A percentile compares a stretch with the other conserved stretches of the same genome.
Conservation (phyloP, 306 rosid species). For the Fragaria vesca region DNA sequence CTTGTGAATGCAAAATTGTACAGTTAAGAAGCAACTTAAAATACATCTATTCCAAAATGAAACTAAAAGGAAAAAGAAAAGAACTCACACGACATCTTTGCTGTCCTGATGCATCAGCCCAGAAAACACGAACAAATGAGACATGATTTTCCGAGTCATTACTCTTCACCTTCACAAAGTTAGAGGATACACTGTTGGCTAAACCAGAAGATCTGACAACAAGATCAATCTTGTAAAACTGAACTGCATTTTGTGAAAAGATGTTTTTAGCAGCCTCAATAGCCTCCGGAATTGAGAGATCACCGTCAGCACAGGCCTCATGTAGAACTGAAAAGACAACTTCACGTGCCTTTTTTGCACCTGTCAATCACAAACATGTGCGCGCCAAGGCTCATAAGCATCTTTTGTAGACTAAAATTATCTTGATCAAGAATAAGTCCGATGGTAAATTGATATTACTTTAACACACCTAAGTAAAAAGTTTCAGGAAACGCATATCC, state of each 20-base stretch:
- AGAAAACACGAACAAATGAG: slow-evolving; percentile 70
- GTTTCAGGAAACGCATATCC: slow-evolving; percentile 82
- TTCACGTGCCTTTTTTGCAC: slow-evolving; percentile 80
- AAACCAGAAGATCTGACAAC: slow-evolving; percentile 25
- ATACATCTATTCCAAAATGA: background rate
- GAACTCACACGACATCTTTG: slow-evolving; percentile 88
- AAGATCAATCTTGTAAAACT: slow-evolving; percentile 57
- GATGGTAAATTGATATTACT: background rate
- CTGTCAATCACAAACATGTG: slow-evolving; percentile 33
- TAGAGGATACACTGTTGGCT: slow-evolving; percentile 21
- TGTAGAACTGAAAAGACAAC: slow-evolving; percentile 66
- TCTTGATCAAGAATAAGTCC: background rate
- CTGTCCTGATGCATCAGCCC: slow-evolving; percentile 88
- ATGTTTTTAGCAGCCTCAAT: slow-evolving; percentile 75
- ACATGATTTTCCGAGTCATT: slow-evolving; percentile 35
- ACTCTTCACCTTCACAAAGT: slow-evolving; percentile 31
- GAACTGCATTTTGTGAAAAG: slow-evolving; percentile 65
- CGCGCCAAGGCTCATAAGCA: background rate
- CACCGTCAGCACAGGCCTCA: slow-evolving; percentile 76
- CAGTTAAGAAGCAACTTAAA: background rate
- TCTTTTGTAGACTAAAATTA: background rate
- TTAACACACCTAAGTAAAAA: slow-evolving; percentile 74
- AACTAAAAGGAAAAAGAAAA: background rate
- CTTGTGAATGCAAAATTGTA: background rate
- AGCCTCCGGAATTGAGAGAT: slow-evolving; percentile 74